Conservation (phyloP, 805 yeast genomes). For the Ogataea paradorogensis region DNA sequence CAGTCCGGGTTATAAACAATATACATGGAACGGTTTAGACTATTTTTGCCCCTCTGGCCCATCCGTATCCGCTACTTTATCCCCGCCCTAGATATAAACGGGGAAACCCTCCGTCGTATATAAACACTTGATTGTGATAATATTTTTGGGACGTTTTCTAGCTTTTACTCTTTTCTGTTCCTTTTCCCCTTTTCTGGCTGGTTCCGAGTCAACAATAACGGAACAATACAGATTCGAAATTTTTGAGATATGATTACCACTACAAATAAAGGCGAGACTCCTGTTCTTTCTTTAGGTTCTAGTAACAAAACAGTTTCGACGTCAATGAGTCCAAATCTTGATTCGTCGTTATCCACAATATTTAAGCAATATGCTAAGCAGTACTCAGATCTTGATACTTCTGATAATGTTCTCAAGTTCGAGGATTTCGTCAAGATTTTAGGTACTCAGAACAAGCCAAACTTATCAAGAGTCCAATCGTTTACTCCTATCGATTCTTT, state of each 20-base stretch:
- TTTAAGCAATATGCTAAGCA: constrained; percentile 41
- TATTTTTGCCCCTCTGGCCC: constrained; percentile 5
- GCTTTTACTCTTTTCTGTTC: constrained; percentile 2
- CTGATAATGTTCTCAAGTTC: constrained; percentile 33
- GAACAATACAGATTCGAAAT: constrained; percentile 2
- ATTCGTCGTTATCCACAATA: constrained; percentile 32
- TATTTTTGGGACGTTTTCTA: background rate
- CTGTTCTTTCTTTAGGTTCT: constrained; percentile 6
- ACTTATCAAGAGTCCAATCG: constrained; percentile 25
- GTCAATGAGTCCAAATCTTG: constrained; percentile 17
- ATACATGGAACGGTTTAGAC: constrained; percentile 1
- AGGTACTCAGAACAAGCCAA: constrained; percentile 42
- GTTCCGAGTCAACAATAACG: constrained; percentile 10
- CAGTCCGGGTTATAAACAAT: background rate
- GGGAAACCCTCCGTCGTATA: constrained; percentile 2
- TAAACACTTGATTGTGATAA: background rate
- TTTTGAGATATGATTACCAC: constrained; percentile 10
- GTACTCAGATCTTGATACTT: constrained; percentile 30
- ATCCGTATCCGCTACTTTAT: background rate
- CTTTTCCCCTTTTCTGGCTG: constrained; percentile 11
- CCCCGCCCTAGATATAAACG: constrained; percentile 8
- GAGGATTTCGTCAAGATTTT: constrained; percentile 43
- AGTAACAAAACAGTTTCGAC: background rate
- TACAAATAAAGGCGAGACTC: constrained; percentile 9
- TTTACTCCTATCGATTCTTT: constrained; percentile 53